phyloP scores from a whole-genome alignment of 2,329 filamentous ascomycete species.

The Stagonosporopsis chrysanthemi region DNA sequence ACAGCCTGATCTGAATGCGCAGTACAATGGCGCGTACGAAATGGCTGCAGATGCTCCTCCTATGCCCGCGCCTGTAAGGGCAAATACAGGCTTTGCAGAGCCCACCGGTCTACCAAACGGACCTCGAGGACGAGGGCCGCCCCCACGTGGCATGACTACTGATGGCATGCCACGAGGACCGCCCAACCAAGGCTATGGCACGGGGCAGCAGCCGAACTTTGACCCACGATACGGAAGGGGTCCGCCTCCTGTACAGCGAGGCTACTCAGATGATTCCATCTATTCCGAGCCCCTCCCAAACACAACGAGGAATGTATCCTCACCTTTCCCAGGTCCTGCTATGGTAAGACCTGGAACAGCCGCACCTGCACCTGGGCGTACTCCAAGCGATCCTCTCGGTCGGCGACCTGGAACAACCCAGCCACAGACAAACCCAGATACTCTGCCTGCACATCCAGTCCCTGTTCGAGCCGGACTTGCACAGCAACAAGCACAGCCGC shows the following conservation, averaged over 20 bases:
- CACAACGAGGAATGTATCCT: constrained; percentile 39
- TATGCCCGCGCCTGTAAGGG: constrained; percentile 58
- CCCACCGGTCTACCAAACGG: constrained; percentile 36
- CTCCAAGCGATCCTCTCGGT: constrained; percentile 38
- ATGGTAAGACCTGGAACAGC: constrained; percentile 44
- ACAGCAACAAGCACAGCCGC: constrained; percentile 33
- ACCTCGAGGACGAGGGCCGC: constrained; percentile 39
- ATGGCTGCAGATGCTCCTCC: constrained; percentile 69
- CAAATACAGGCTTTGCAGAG: constrained; percentile 49
- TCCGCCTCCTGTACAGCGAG: constrained; percentile 42
- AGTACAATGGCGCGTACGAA: constrained; percentile 66
- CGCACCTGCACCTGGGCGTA: constrained; percentile 38
- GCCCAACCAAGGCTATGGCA: constrained; percentile 20
- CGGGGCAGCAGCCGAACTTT: constrained; percentile 31
- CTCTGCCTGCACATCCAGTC: constrained; percentile 62
- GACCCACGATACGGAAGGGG: constrained; percentile 41
- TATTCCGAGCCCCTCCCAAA: constrained; percentile 48
- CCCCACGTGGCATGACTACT: constrained; percentile 34
- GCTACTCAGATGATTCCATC: constrained; percentile 44
- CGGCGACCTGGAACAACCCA: constrained; percentile 52
- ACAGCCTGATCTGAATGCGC: constrained; percentile 65
- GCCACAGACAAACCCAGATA: constrained; percentile 59
- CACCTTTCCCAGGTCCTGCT: constrained; percentile 37
- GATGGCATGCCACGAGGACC: constrained; percentile 16
- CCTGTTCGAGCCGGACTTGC: constrained; percentile 63